phyloP scores from a whole-genome alignment of 352 stramenopile genomes.

The Phytopythium mirpurense region DNA sequence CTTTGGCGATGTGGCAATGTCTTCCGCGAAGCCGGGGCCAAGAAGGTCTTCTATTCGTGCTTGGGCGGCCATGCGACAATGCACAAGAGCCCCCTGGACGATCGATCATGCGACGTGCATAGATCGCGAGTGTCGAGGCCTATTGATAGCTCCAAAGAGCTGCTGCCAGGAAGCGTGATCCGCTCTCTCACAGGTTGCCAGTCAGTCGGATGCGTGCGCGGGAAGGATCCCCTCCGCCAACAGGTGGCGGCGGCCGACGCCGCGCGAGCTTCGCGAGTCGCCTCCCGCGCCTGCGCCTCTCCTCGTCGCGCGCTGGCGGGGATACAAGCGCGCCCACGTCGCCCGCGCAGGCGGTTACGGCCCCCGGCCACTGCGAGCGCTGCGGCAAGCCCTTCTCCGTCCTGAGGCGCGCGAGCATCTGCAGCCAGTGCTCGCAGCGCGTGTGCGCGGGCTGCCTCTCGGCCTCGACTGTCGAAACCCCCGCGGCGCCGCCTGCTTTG shows the following conservation, averaged over 20 bases:
- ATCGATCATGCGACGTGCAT: no score
- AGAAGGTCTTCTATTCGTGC: no score
- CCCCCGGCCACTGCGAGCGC: constrained; percentile 3
- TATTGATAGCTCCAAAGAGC: no score
- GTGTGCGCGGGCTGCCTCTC: constrained; percentile 6
- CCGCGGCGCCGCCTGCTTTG: background rate
- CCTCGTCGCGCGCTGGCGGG: background rate
- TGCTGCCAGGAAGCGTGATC: no score
- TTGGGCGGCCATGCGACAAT: no score
- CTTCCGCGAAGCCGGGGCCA: no score
- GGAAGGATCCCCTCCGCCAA: background rate
- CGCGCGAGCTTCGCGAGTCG: background rate
- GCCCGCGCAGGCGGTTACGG: background rate
- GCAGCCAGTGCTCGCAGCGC: constrained; percentile 1
- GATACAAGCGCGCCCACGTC: background rate
- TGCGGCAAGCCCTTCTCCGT: constrained; percentile 4
- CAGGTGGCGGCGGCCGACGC: background rate
- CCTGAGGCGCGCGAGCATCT: constrained; percentile 1
- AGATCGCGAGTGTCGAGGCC: no score
- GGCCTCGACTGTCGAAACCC: background rate
- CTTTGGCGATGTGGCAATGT: no score
- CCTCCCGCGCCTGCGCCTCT: background rate
- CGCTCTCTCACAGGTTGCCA: no score
- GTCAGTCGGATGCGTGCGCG: background rate
- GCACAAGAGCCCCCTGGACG: no score